Evolutionary conservation across 768 basidiomycete species (phyloP).

Genomic region (Panaeolus cyanescens): DNA sequence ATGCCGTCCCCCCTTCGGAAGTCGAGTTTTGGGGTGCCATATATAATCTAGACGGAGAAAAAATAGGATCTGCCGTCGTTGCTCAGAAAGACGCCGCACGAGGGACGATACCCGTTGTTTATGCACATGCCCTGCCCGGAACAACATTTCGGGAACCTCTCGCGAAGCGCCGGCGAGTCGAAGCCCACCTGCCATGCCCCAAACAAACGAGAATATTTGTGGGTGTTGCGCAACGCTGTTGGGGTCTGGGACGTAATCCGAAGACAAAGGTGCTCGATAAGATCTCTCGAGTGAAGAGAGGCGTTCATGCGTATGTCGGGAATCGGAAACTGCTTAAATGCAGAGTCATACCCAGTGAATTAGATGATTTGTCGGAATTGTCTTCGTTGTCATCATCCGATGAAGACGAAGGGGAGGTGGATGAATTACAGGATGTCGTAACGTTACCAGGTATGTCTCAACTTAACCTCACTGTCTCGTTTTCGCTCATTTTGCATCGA

Average conservation of each 20-base stretch:
- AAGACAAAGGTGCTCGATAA: background rate
- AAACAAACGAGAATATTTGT: background rate
- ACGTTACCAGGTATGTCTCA: too few species aligned
- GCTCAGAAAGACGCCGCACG: background rate
- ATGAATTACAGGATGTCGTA: background rate
- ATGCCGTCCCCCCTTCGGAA: background rate
- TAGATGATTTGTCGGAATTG: background rate
- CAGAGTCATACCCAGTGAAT: background rate
- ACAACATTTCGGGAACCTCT: background rate
- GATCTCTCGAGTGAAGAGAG: background rate
- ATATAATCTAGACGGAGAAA: background rate
- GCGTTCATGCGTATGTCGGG: background rate
- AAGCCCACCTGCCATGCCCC: background rate
- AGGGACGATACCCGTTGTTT: background rate
- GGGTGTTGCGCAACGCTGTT: background rate
- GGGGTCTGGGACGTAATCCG: background rate
- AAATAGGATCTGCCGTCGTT: background rate
- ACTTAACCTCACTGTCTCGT: too few species aligned
- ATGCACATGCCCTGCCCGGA: background rate
- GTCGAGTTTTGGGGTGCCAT: background rate
- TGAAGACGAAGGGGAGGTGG: background rate
- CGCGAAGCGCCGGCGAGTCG: background rate
- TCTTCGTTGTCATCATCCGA: background rate
- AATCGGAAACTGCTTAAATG: background rate
- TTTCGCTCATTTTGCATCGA: background rate